phyloP scores from a whole-genome alignment of 2,329 filamentous ascomycete species.

The Niveomyces coronatus region DNA sequence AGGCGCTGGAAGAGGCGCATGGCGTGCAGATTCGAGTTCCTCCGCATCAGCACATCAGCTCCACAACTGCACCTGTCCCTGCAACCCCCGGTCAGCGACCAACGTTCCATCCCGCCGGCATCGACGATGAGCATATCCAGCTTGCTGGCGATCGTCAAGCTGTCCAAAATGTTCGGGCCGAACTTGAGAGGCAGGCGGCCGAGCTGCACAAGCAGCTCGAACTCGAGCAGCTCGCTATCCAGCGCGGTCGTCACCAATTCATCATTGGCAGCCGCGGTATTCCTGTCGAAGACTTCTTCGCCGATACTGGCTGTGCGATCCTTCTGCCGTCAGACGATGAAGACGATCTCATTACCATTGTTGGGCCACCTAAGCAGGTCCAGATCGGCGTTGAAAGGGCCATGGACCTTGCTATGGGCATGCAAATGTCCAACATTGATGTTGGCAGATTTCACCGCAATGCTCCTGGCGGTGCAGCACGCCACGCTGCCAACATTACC shows the following conservation, averaged over 20 bases:
- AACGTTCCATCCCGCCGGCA: conserved; percentile 58
- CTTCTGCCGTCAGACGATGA: conserved; percentile 70
- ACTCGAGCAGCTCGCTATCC: conserved; percentile 70
- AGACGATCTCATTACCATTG: conserved; percentile 73
- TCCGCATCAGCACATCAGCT: conserved; percentile 65
- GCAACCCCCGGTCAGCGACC: conserved; percentile 54
- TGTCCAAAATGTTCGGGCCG: conserved; percentile 67
- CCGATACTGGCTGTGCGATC: conserved; percentile 82
- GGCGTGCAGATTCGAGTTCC: conserved; percentile 78
- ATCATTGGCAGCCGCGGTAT: conserved; percentile 79
- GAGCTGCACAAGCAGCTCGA: conserved; percentile 67
- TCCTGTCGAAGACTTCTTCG: conserved; percentile 75
- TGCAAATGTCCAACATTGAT: conserved; percentile 78
- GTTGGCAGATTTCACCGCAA: conserved; percentile 69
- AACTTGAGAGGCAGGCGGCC: conserved; percentile 69
- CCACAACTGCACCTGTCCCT: conserved; percentile 54
- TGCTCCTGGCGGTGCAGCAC: conserved; percentile 59
- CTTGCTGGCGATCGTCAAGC: conserved; percentile 77
- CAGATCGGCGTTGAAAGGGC: conserved; percentile 69
- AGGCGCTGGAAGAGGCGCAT: conserved; percentile 63
- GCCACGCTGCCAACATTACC: conserved; percentile 77
- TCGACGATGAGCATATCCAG: conserved; percentile 64
- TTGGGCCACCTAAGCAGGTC: conserved; percentile 68
- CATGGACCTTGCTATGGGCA: conserved; percentile 78
- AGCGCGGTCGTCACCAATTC: conserved; percentile 85